phyloP scores from a whole-genome alignment of 2,329 filamentous ascomycete genomes.

The Aspergillus brunneoviolaceus region DNA sequence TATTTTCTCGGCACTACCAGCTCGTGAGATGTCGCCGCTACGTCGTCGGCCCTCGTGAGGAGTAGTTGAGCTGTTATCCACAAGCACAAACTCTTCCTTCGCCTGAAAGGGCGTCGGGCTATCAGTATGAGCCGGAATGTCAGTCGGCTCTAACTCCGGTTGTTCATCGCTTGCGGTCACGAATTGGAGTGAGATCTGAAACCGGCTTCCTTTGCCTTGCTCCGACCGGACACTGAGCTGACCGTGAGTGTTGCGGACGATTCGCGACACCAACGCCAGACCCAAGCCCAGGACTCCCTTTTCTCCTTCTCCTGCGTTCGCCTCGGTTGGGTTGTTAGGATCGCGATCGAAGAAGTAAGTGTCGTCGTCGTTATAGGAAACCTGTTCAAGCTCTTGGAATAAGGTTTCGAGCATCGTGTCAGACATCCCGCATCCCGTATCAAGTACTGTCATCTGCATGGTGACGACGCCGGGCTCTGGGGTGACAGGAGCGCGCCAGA shows the following conservation, averaged over 20 bases:
- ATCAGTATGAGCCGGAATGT: constrained; percentile 10
- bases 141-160: neutral
- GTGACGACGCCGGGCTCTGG: constrained; percentile 56
- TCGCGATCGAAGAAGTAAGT: constrained; percentile 38
- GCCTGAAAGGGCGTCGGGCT: constrained; percentile 8
- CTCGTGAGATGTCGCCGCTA: neutral
- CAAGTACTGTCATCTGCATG: constrained; percentile 72
- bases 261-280: constrained; percentile 82
- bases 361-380: constrained; percentile 56
- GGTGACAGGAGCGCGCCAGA: constrained; percentile 54
- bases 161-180: constrained; percentile 51
- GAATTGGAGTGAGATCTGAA: constrained; percentile 78
- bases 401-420: constrained; percentile 57
- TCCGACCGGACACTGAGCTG: constrained; percentile 83
- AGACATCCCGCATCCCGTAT: constrained; percentile 69
- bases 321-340: constrained; percentile 19
- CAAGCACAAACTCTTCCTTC: constrained; percentile 41
- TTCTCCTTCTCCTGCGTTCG: constrained; percentile 4
- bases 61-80: constrained; percentile 25
- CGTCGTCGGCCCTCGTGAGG: neutral
- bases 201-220: constrained; percentile 76
- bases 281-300: constrained; percentile 70
- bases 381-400: constrained; percentile 66
- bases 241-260: constrained; percentile 86
- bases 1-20: no score